Base-by-base conservation (phyloP, 176 grass and related monocot species). In the Poa pratensis region DNA sequence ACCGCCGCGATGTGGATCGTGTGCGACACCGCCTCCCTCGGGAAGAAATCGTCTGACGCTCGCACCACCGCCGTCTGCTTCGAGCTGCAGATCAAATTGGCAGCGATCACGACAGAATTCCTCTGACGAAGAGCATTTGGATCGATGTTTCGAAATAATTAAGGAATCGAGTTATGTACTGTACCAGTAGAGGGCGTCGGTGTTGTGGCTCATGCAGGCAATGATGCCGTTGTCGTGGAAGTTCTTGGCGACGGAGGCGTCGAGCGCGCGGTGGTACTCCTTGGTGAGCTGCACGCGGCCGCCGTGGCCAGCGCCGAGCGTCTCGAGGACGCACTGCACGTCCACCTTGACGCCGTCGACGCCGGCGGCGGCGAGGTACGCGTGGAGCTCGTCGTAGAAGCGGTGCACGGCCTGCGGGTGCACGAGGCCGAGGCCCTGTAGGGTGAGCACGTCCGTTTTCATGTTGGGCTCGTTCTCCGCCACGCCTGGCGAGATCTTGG, bases 201-300 rank as follows among this genome's bases (percentile, higher is more conserved):
- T 98, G 87, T 95, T 95, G 84, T 98, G 96, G 78, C 93, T 94
- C 96, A 98, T 98, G 76, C 96, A 98, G 67, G 93, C 96, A 43
- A 98, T 98, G 81, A 95, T 95, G 78, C 96, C 96, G 71, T 98
- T 98, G 49, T 95, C 96, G 0, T 77, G 87, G 63, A 98, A 98
- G 59, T 94, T 95, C 88, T 92, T 95, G 34, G 96, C 62, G 53
- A 98, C 22, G 12, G 96, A 98, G 2, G 96, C 91, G 57, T 98
- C 96, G 48, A 98, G 90, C 18, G 93, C 96, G 64, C 87, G 89
- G 79, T 98, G 96, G 80, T 92, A 98, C 78, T 92, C 89, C 39
- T 46, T 66, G 1, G 96, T 95, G 66, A 98, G 85, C 86, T 86
- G 81, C 57, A 94, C 93, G 64, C 96, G 84, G 12, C 96, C 96